A percentile compares a stretch with the other conserved stretches of the same genome.
phyloP scores from a whole-genome alignment of 129 eudicot genomes.

The Erigeron canadensis region DNA sequence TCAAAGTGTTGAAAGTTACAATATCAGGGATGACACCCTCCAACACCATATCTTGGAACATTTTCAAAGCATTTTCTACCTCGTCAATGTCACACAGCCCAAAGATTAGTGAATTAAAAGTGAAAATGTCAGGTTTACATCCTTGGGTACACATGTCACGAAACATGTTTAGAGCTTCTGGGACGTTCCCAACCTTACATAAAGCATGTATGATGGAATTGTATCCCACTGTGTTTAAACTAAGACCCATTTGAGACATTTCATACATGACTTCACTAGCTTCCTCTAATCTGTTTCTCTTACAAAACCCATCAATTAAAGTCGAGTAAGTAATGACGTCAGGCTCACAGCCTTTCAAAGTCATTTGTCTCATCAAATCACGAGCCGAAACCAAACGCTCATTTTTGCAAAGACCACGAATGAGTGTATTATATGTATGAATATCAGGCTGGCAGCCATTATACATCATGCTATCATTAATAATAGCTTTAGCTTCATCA shows the following conservation, averaged over 20 bases:
- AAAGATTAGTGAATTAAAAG: constrained; percentile 73
- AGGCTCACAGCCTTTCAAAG: constrained; percentile 51
- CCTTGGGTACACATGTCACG: constrained; percentile 54
- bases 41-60: constrained; percentile 72
- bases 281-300: constrained; percentile 57
- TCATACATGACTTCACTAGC: constrained; percentile 47
- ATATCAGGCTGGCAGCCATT: constrained; percentile 63
- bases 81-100: constrained; percentile 69
- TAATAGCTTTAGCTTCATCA: constrained; percentile 63
- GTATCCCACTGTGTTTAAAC: constrained; percentile 69
- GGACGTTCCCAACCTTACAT: constrained; percentile 50
- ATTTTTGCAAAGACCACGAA: constrained; percentile 63
- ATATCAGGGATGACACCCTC: constrained; percentile 89
- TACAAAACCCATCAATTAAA: constrained; percentile 74
- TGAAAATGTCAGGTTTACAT: constrained; percentile 79
- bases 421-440: constrained; percentile 61
- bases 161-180: constrained; percentile 57
- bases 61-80: constrained; percentile 66
- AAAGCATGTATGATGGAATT: constrained; percentile 70
- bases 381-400: constrained; percentile 56
- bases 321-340: constrained; percentile 64
- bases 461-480: constrained; percentile 48
- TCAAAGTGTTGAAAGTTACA: constrained; percentile 84
- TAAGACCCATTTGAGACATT: constrained; percentile 67
- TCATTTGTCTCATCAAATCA: constrained; percentile 56